Base-by-base conservation (phyloP, 2,329 filamentous ascomycete species). In the Hymenoscyphus albidus region DNA sequence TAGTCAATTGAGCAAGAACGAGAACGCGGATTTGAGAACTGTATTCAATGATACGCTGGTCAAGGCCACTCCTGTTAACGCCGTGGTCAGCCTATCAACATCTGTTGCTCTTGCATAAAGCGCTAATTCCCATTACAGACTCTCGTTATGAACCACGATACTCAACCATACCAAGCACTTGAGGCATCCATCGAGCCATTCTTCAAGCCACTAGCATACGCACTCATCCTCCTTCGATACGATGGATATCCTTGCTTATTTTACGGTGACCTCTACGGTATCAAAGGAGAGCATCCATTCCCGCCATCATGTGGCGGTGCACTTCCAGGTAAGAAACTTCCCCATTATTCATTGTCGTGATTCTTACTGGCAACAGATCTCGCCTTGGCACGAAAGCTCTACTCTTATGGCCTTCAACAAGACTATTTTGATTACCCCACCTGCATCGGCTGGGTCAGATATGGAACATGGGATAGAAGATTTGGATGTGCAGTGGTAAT, bases 81-180 rank as follows among this genome's bases (percentile, higher is more conserved):
- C 87, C 9, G 84, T 89, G 59, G 83, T 84, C 76, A 76, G 82
- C 74, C 9, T 18, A 13, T 3, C 2, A 18, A 54, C n/a, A 18
- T 51, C 42, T 16, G 27, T 7, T 27, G 12, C 51, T 31, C 13
- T 22, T n/a, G 5, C 39, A 5, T 39, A 22, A 14, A 35, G 38
- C 56, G 27, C 59, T 57, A 27, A 58, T 7, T 22, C 13, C 40
- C 35, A 16, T 16, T 3, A 6, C 56, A 84, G 76, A 91, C 88
- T 0, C 81, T 91, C 4, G 87, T 91, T 1, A 86, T 85, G 76
- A 91, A 90, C 75, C 89, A 91, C 77, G 89, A 92, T 73, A 91
- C 88, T 0, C 84, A 85, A 79, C 79, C 83, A 40, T 85, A 86
- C 39, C 87, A 89, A 74, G 82, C 85, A 0, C 79, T 88, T 55